Evolutionary conservation across 1,284 basidiomycete genomes (phyloP), one percentile per base, ranked within the genome.

Genomic region (Naganishia sp.): DNA sequence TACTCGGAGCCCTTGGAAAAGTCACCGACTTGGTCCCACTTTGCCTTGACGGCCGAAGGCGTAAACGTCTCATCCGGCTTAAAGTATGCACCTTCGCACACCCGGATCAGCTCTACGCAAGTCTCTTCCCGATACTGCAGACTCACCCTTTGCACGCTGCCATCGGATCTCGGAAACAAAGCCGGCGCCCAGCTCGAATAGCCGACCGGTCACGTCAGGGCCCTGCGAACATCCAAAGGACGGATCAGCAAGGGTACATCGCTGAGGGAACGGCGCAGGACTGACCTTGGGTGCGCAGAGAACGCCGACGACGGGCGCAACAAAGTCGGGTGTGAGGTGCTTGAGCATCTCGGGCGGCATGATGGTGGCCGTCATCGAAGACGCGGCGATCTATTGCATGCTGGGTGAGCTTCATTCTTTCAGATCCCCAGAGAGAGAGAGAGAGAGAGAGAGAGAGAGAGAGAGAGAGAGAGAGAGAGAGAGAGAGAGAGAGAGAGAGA

Each of bases 291-390:
- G 75, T n/a, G 78, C 75, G 31, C 76, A 79, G 28, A 83, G 75
- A 39, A 80, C 90, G 31, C 85, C 88, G 53, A 97, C 92, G 68
- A 99, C 88, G 2, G 96, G 94, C 1, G 93, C 94, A 54, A 99
- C 90, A 71, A 89, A 93, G 75, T 93, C 91, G 42, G 96, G 96
- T 85, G 91, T 92, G 63, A 99, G 82, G 73, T 92, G 89, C 58
- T 87, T 89, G 69, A 99, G 87, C 85, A 98, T 89, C 70, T 99
- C 95, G n/a, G 91, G 90, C 17, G 95, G 93, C 90, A 98, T 93
- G 75, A 97, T 83, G 0, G 93, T 95, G 73, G 88, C 92, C 3
- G 92, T 94, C 91, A 97, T 95, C 35, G 87, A 86, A 6, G 92
- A 94, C 0, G 94, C 94, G 32, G 94, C 94, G 72, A 93, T 88